These are phyloP conservation scores for Boletus sp. DNA, from an alignment of 768 basidiomycete genomes.

Conservation along the genomic window DNA sequence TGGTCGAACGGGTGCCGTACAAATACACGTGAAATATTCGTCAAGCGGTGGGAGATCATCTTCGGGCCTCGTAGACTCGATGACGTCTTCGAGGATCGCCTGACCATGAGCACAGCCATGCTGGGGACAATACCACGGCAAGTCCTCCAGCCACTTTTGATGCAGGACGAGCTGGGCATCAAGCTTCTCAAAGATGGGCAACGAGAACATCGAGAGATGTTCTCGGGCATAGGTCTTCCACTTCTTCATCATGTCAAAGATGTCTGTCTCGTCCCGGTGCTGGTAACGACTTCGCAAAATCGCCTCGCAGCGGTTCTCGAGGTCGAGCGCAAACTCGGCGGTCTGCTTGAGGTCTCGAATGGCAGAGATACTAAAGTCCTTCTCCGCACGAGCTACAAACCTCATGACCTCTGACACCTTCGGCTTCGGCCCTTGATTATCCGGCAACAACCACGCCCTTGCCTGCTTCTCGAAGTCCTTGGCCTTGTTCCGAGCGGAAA, in stretches of 20 bases:
- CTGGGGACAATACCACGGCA: constrained; percentile 77
- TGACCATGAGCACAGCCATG: constrained; percentile 64
- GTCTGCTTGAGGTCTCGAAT: constrained; percentile 64
- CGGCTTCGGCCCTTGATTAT: constrained; percentile 52
- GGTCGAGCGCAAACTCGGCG: constrained; percentile 73
- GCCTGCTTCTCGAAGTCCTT: constrained; percentile 80
- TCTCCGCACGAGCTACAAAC: constrained; percentile 67
- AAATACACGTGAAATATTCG: constrained; percentile 85
- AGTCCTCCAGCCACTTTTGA: constrained; percentile 64
- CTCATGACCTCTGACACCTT: constrained; percentile 66
- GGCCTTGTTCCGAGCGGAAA: constrained; percentile 62
- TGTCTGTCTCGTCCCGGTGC: constrained; percentile 52
- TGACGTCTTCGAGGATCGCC: constrained; percentile 67
- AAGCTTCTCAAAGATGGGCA: constrained; percentile 71
- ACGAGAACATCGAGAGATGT: constrained; percentile 67
- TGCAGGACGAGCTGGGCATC: constrained; percentile 66
- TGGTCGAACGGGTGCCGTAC: constrained; percentile 69
- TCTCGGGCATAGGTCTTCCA: constrained; percentile 73
- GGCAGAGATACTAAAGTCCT: constrained; percentile 69
- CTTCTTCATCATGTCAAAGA: constrained; percentile 68
- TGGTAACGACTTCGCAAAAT: constrained; percentile 64
- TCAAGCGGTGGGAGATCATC: constrained; percentile 77
- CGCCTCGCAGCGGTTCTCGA: constrained; percentile 71
- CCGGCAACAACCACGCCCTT: constrained; percentile 61
- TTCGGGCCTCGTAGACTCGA: constrained; percentile 69